Conservation (phyloP, 306 rosid genomes). For the Quercus parvula region DNA sequence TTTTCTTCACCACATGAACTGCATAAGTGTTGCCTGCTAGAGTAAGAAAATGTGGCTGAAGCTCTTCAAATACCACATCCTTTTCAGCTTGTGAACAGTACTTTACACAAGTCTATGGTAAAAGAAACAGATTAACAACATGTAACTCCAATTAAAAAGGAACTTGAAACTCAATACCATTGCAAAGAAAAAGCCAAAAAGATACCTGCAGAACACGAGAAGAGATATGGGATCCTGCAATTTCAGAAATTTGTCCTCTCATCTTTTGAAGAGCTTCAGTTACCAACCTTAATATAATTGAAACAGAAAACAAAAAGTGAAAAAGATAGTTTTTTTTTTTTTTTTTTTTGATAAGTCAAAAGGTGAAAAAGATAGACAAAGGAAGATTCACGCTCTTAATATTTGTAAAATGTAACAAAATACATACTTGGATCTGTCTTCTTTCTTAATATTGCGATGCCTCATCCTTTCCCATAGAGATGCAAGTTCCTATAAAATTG, state of each 20-base stretch:
- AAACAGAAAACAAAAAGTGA: neutral
- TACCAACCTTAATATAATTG: conserved; percentile 48
- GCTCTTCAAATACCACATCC: conserved; percentile 82
- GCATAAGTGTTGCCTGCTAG: conserved; percentile 75
- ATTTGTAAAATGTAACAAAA: neutral
- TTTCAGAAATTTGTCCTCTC: conserved; percentile 96
- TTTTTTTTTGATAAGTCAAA: neutral
- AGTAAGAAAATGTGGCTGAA: conserved; percentile 71
- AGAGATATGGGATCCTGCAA: conserved; percentile 83
- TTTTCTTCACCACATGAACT: conserved; percentile 87
- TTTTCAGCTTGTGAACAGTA: conserved; percentile 78
- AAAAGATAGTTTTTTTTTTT: neutral
- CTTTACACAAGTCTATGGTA: conserved; percentile 75
- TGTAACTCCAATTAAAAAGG: neutral
- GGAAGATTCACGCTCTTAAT: neutral
- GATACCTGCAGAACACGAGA: conserved; percentile 94
- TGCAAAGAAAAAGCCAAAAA: neutral
- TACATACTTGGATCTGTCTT: conserved; percentile 78
- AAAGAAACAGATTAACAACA: conserved; percentile 21
- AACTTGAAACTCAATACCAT: neutral
- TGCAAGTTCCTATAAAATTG: conserved; percentile 67
- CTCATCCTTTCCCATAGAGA: conserved; percentile 96
- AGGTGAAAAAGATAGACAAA: neutral
- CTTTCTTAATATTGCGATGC: conserved; percentile 65
- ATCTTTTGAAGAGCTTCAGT: conserved; percentile 78